Base-by-base conservation (phyloP, 352 stramenopile species). In the Globisporangium takayamanum region DNA sequence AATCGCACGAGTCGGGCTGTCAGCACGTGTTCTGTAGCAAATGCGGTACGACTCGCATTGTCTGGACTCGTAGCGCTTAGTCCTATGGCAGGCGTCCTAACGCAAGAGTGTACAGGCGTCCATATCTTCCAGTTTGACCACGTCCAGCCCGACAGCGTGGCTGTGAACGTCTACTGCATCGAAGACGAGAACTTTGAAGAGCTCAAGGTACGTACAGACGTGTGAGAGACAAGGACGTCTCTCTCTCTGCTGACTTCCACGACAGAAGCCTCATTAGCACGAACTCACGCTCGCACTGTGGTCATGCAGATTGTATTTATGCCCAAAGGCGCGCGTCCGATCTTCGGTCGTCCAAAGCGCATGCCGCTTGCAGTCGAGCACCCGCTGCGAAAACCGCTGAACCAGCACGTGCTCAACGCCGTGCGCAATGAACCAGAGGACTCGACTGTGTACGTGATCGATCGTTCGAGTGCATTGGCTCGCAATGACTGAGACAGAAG, bases 61-160 rank as follows among this genome's bases (percentile, higher is more conserved):
- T 39, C 33, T 61, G 33, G 6, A 14, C 46, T 55, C 6, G 39
- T 45, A 28, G n/a, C 47, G 55, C 52, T 5, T 26, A 59, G 50
- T 37, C 45, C 50, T 16, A 46, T 28, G 33, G 28, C 28, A 33
- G 3, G 28, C 28, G 28, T 33, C 28, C 36, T 33, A 51, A 55
- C 18, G 30, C 4, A 18, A 41, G 26, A 50, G 1, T 39, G 15
- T 46, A 41, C 55, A 87, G 77, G 80, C 50, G 83, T 93, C 63
- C 83, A 93, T 61, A 88, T 93, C 57, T 93, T 93, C 62, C 83
- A 93, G 54, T 91, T 91, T 50, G 83, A 93, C 50, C 76, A 82
- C 60, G 78, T 70, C 7, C 71, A 88, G 39, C 73, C 81, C 28
- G 80, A 91, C 49, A 73, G 69, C 22, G 70, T 93, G 36, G 83